Conservation (phyloP, 1,284 basidiomycete species). For the Pisolithus thermaeus region DNA sequence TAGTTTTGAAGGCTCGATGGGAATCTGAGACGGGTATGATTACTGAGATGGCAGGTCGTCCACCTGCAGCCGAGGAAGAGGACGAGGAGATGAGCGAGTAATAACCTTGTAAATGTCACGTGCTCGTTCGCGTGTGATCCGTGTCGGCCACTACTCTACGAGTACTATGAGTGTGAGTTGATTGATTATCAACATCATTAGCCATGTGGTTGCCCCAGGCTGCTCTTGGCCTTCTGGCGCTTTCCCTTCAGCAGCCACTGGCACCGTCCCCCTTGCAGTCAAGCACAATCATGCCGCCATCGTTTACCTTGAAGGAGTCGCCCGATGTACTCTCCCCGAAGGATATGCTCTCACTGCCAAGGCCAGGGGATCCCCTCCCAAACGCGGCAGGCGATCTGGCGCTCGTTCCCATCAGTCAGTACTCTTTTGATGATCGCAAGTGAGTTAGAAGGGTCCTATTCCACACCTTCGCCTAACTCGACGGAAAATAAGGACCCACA, state of each 20-base stretch:
- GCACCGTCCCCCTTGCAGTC: constrained; percentile 20
- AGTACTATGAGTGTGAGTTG: too few species aligned
- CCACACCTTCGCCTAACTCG: neutral
- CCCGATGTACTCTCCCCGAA: constrained; percentile 60
- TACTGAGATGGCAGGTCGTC: constrained; percentile 46
- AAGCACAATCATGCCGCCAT: constrained; percentile 13
- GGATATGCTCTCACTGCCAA: constrained; percentile 66
- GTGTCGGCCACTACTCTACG: too few species aligned
- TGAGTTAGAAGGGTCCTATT: constrained; percentile 33
- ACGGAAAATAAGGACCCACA: constrained; percentile 50
- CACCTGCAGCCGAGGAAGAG: constrained; percentile 32
- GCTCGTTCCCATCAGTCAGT: constrained; percentile 63
- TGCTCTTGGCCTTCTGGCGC: constrained; percentile 38
- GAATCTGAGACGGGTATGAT: constrained; percentile 67
- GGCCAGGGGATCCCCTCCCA: constrained; percentile 62
- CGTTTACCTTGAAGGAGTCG: constrained; percentile 52
- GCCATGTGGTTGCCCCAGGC: constrained; percentile 31
- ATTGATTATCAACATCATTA: constrained; percentile 8
- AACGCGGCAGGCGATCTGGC: constrained; percentile 63
- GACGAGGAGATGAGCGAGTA: constrained; percentile 37
- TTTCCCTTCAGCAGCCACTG: constrained; percentile 48
- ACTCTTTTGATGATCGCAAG: constrained; percentile 66
- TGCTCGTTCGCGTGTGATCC: too few species aligned
- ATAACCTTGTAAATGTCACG: too few species aligned
- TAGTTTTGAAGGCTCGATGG: constrained; percentile 72